Base-by-base conservation (phyloP, 257 asterid species). In the Solanum gracilifrons region DNA sequence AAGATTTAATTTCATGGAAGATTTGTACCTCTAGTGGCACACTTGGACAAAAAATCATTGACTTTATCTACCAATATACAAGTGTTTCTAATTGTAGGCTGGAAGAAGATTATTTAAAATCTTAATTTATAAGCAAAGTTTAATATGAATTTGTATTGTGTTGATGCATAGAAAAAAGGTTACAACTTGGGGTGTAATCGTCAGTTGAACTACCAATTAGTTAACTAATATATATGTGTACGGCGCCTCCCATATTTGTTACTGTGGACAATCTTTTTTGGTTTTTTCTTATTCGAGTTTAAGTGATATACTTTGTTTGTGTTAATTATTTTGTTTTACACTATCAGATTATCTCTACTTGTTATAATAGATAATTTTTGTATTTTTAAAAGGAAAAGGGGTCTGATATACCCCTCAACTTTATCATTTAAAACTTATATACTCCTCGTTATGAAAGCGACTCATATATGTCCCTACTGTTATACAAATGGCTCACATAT, bases 191-290 rank as follows among this genome's bases (percentile, higher is more conserved):
- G 27, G 51, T 10, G 82, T 36, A 74, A 35, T 36, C 51, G 83
- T 87, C 86, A 27, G 92, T 76, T 88, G 87, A 90, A 83, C 92
- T 62, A 90, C 89, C 89, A 58, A 48, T 11, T 80, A 48, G 68
- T 80, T 71, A 31, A 71, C 41, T 80, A 46, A 29, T 27, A 41
- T 79, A 41, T 25, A 13, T 33, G 5, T 64, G 82, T 72, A 82
- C 87, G 90, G 90, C 68, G 85, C 85, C 11, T 29, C 66, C 8
- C 87, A 51, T 33, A 68, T 18, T 75, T 76, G 5, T 15, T 58
- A 85, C 58, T 51, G 87, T 77, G 76, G 87, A 85, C 48, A 82
- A 10, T 51, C 2, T 5, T 8, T 9, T 21, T 13, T 75, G 43
- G 23, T 6, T 16, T 51, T 51, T 48, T 48, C 21, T 48, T 48